Evolutionary conservation across 768 basidiomycete species (phyloP), one percentile per base, ranked within the genome.

Genomic region (Amanita pseudoporphyria): DNA sequence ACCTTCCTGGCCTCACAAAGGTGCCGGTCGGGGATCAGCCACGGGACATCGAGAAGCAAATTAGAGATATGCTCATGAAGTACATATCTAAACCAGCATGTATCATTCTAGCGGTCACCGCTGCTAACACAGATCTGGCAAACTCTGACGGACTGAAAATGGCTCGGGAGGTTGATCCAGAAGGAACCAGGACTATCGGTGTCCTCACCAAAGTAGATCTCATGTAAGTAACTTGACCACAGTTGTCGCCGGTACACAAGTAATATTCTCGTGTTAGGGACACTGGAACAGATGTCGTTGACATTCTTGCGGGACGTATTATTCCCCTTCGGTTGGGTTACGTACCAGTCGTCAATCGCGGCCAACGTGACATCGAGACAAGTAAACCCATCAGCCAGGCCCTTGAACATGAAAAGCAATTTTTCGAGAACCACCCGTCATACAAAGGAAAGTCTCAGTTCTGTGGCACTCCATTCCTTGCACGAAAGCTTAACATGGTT

Each of bases 121-220:
- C 84, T 33, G 95, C 92, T 57, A 98, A 98, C 64, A 85, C 82
- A 41, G 96, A 99, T 73, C 75, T 99, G 77, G 96, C 96, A 53
- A 99, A 98, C 68, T 98, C 95, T 16, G 96, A 98, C 65, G 95
- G 96, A 43, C 66, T 96, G 62, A 95, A 96, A 71, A 70, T 97
- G 75, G 95, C 93, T 45, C 77, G 96, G 53, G 93, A 97, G 60
- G 93, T 97, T 21, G 96, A 99, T 62, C 94, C 95, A 2, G 95
- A 98, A 51, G 96, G 96, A 26, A 86, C 84, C 36, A 77, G 95
- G 61, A 99, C 96, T 18, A 97, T 99, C 56, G 96, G 96, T 76
- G 96, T 99, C 16, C 69, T 98, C 60, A 99, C 96, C 12, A 99
- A 99, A 68, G 87, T 98, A 45, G 96, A 99, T 66, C 72, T 99